Evolutionary conservation across 192 early-diverging fungal genomes (phyloP), one percentile per base, ranked within the genome.

Genomic region (Geranomyces variabilis): DNA sequence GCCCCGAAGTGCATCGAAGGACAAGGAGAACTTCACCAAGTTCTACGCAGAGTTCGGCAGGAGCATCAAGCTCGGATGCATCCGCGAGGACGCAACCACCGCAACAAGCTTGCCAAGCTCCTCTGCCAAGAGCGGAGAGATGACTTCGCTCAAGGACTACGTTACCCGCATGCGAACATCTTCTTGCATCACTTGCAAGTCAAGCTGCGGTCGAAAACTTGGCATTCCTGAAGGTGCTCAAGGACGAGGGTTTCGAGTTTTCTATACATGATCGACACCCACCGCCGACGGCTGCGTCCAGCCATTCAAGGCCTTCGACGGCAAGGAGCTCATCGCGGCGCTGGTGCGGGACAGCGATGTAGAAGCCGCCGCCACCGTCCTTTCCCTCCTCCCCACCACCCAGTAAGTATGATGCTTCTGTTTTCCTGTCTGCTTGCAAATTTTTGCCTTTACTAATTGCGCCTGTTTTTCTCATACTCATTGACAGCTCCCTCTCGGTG

Each of bases 1-100:
- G 92, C 96, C 87, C 95, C 95, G 90, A 99, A 99, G 93, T 93
- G 90, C 86, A 86, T 99, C 73, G 97, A 99, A 98, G 86, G 96
- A 99, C 86, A 95, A 96, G 89, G 96, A 98, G 77, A 93, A 95
- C 89, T 98, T 96, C 80, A 87, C 83, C 85, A 98, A 96, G 90
- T 98, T 97, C 93, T 97, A 96, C 88, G 96, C 97, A 83, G 90
- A 94, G 66, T 99, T 99, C 86, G 80, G 86, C 84, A 99, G 96
- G 94, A 98, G 97, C 92, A 84, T 99, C 83, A 98, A 98, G 92
- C 93, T 98, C 73, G 97, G n/a, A n/a, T n/a, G 96, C 74, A 86
- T 99, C 79, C 95, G 97, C 90, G 96, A 98, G 87, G 97, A 99
- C 84, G 79, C 93, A 49, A 90, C 93, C 79, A 99, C 93, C 93